A percentile compares a stretch with the other conserved stretches of the same genome.
Evolutionary conservation across 805 yeast species (phyloP).

Genomic region (Wickerhamiella parazyma): DNA sequence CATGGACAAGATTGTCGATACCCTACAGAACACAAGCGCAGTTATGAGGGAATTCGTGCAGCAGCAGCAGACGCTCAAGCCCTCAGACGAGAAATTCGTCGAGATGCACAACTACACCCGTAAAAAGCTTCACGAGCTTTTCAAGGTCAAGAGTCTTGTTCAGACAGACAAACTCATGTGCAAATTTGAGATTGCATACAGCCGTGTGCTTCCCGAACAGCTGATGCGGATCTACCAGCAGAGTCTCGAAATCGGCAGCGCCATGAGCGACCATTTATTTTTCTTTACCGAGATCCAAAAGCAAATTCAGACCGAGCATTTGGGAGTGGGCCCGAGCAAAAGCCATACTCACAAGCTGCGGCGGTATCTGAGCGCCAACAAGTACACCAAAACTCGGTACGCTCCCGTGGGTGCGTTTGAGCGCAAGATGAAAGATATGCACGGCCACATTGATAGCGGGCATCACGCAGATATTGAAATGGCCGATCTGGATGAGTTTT

Average conservation of each 20-base stretch:
- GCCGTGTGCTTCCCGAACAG: background rate
- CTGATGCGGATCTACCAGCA: background rate
- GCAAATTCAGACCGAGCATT: background rate
- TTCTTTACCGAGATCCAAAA: slow-evolving; percentile 7
- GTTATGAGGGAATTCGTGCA: background rate
- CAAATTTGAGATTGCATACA: slow-evolving; percentile 3
- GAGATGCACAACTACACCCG: background rate
- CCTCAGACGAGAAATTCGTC: slow-evolving; percentile 12
- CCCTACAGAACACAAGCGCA: slow-evolving; percentile 5
- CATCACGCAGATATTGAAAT: background rate
- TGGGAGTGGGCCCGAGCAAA: background rate
- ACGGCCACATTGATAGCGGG: background rate
- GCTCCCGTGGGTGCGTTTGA: slow-evolving; percentile 3
- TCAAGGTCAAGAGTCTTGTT: background rate
- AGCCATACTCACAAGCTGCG: slow-evolving; percentile 5
- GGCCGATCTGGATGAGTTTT: slow-evolving; percentile 1
- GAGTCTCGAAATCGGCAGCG: background rate
- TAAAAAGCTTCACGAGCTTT: background rate
- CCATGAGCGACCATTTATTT: slow-evolving; percentile 4
- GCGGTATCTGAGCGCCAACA: slow-evolving; percentile 1
- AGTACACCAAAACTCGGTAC: background rate
- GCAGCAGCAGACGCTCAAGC: slow-evolving; percentile 7
- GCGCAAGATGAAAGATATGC: slow-evolving; percentile 6
- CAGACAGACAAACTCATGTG: slow-evolving; percentile 4
- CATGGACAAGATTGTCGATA: slow-evolving; percentile 10